A percentile compares a stretch with the other conserved stretches of the same genome.
These are phyloP conservation scores for Hyparrhenia diplandra DNA, from an alignment of 176 grass and related monocot species.

Conservation along the genomic window DNA sequence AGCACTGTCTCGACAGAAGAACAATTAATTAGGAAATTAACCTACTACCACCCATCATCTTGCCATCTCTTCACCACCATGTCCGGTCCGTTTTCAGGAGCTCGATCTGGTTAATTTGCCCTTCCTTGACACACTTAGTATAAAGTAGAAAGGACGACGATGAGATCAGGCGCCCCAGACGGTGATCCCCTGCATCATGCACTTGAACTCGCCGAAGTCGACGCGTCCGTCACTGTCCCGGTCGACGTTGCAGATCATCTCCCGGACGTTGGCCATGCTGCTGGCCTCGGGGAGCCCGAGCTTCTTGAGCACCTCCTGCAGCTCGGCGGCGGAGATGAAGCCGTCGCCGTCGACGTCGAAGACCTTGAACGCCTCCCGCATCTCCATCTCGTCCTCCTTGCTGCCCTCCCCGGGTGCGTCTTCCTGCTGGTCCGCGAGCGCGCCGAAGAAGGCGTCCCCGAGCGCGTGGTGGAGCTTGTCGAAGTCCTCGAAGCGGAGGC, in stretches of 20 bases:
- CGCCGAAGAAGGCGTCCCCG: constrained; percentile 55
- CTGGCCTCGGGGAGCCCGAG: constrained; percentile 54
- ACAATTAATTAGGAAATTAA: not conserved
- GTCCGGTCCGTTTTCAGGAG: not conserved
- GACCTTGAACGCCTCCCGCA: constrained; percentile 74
- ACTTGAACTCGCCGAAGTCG: constrained; percentile 67
- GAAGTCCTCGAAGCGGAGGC: constrained; percentile 63
- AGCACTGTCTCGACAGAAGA: not conserved
- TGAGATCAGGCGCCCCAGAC: constrained; percentile 22
- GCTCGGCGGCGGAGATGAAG: constrained; percentile 66
- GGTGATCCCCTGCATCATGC: constrained; percentile 68
- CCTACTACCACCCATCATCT: constrained; percentile 4
- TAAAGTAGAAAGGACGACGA: too few species aligned
- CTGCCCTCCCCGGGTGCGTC: too few species aligned
- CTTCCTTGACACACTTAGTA: not conserved
- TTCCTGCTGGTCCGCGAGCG: not conserved
- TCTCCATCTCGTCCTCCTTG: constrained; percentile 46
- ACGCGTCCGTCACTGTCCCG: constrained; percentile 52
- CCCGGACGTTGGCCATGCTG: constrained; percentile 43
- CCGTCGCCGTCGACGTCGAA: constrained; percentile 77
- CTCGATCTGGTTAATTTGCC: too few species aligned
- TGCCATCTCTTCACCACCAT: not conserved
- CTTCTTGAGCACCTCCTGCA: constrained; percentile 64
- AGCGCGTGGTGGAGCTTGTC: constrained; percentile 60
- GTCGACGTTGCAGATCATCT: constrained; percentile 81